These are phyloP conservation scores for Phytophthora parvispora DNA, from an alignment of 352 stramenopile species.

Conservation along the genomic window DNA sequence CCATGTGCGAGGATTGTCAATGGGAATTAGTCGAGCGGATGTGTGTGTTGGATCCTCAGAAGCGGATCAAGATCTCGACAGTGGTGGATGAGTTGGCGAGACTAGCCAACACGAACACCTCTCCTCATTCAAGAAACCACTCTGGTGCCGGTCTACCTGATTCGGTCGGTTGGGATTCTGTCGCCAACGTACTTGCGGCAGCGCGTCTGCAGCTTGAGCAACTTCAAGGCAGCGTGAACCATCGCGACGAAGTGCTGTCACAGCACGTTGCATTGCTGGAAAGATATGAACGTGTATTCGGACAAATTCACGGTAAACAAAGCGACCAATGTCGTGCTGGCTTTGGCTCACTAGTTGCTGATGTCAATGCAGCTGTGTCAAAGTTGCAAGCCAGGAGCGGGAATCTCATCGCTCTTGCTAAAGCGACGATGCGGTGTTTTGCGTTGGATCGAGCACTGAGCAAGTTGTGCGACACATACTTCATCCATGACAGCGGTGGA, in stretches of 20 bases:
- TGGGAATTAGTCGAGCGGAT: neutral
- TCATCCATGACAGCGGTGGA: no score
- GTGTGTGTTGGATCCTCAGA: neutral
- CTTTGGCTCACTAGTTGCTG: neutral
- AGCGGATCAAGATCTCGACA: neutral
- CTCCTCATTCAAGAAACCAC: no score
- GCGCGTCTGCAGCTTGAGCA: no score
- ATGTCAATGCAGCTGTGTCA: neutral
- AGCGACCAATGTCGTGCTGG: neutral
- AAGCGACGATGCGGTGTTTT: conserved; percentile 6
- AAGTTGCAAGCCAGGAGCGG: neutral
- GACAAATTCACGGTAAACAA: neutral
- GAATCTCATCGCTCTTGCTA: neutral
- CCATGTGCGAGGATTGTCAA: neutral
- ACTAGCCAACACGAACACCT: neutral
- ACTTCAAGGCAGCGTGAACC: neutral
- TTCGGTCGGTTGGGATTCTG: no score
- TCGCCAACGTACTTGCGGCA: no score
- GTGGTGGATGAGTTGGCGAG: neutral
- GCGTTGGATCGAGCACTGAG: conserved; percentile 6
- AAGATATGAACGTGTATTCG: neutral
- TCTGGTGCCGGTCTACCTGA: no score
- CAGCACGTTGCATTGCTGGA: conserved; percentile 4
- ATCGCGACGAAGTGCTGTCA: neutral
- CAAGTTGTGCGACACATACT: neutral